Evolutionary conservation across 2,329 filamentous ascomycete genomes (phyloP).

Genomic region (Verticillium zaregamsianum): DNA sequence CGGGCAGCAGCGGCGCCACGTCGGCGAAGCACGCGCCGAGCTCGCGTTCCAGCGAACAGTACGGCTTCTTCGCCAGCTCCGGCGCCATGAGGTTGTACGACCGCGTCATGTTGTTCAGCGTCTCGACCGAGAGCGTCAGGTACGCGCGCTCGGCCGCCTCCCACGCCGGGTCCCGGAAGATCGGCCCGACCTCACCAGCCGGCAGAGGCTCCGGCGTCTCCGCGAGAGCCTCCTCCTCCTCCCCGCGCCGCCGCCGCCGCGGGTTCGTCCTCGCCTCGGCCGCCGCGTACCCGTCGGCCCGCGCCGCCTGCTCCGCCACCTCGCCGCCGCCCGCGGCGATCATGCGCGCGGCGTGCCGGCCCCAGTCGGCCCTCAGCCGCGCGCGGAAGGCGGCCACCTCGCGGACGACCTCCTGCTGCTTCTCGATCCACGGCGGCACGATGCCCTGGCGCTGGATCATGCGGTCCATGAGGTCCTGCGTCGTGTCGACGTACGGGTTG

Average conservation of each 20-base stretch:
- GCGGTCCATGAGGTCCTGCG: conserved; percentile 97
- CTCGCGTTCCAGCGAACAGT: conserved; percentile 80
- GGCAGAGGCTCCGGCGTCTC: conserved; percentile 8
- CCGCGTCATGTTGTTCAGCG: conserved; percentile 75
- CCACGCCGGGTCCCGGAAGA: conserved; percentile 78
- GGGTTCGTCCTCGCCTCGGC: conserved; percentile 69
- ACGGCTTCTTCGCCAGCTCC: conserved; percentile 86
- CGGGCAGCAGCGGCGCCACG: conserved; percentile 71
- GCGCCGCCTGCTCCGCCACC: conserved; percentile 61
- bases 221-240: conserved; percentile 1
- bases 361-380: conserved; percentile 79
- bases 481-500: conserved; percentile 91
- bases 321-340: conserved; percentile 76
- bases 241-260: conserved; percentile 29
- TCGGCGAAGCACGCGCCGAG: conserved; percentile 78
- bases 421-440: conserved; percentile 97
- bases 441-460: conserved; percentile 97
- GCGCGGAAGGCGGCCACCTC: conserved; percentile 66
- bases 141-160: conserved; percentile 69
- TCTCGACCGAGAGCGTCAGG: conserved; percentile 68
- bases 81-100: conserved; percentile 96
- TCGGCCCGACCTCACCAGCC: neutral
- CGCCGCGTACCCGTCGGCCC: conserved; percentile 69
- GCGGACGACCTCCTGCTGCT: conserved; percentile 83
- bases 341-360: conserved; percentile 70